Base-by-base conservation (phyloP, 2,329 filamentous ascomycete species). In the Claviceps spartinae region DNA sequence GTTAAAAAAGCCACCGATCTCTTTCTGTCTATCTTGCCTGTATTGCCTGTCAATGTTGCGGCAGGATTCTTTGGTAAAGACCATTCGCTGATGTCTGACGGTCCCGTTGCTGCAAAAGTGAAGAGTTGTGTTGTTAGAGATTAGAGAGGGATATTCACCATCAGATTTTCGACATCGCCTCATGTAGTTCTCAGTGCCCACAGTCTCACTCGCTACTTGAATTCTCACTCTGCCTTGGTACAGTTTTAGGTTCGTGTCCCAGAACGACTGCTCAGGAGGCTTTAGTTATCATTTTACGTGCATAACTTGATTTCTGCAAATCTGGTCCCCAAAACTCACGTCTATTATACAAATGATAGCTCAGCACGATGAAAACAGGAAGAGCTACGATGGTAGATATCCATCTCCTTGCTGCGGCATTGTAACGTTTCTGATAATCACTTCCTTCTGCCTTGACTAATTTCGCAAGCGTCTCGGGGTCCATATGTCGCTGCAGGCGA, bases 311-410 rank as follows among this genome's bases (percentile, higher is more conserved):
- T 20, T 34, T n/a, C 24, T 20, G 38, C 38, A 36, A 22, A 7
- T 34, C 5, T 6, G 30, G 8, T 16, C 16, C 8, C 16, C 5
- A 24, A 34, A 18, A 69, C 73, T 65, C 53, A 75, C 74, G 59
- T 62, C 73, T 64, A 46, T 78, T 70, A 61, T 74, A 79, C 2
- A 81, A 60, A 49, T 70, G 71, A 55, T 76, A 80, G 22, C 76
- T 78, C 26, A 74, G 76, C 48, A 81, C 76, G 14, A 79, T 54
- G 4, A 79, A 58, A 36, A 81, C 71, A 2, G 77, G 77, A 63
- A 78, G 58, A 24, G 73, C 75, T 51, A 79, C 69, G 57, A 81
- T 74, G 7, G 69, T 55, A 22, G 66, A 63, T 3, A 69, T 63
- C 67, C 73, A 78, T 58, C 69, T 72, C 53, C 72, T 61, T 51